Percentiles rank a stretch among this genome's conserved stretches.
Evolutionary conservation across 202 grass and related monocot genomes (phyloP).

Genomic region (Bolboschoenoplectus hybrid): DNA sequence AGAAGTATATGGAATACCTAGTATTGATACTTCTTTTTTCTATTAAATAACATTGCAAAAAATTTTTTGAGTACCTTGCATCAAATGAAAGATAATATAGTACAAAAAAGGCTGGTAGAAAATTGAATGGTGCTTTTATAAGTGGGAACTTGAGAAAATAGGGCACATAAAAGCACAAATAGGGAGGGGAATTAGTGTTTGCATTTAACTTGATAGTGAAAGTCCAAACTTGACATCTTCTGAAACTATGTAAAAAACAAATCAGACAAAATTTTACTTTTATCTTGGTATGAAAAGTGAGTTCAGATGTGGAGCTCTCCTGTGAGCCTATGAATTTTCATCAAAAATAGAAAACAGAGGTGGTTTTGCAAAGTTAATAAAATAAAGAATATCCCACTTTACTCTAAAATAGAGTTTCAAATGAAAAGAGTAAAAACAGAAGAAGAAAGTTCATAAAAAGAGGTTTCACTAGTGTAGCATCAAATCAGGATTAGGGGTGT

Average conservation of each 20-base stretch:
- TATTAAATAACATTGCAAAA: neutral
- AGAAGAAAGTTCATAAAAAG: neutral
- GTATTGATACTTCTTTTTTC: neutral
- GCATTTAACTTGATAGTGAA: neutral
- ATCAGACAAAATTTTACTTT: neutral
- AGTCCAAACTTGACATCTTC: neutral
- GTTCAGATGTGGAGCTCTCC: neutral
- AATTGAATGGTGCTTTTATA: neutral
- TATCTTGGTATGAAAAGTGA: neutral
- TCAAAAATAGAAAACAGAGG: constrained; percentile 5
- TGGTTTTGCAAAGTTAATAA: neutral
- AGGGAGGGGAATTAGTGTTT: neutral
- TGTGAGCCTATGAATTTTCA: neutral
- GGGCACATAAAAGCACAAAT: too few species aligned
- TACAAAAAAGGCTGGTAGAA: neutral
- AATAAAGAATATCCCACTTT: neutral
- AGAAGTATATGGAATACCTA: neutral
- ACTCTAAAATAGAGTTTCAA: neutral
- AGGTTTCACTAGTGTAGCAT: constrained; percentile 4
- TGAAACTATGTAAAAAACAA: neutral
- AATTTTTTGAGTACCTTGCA: neutral
- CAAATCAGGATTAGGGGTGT: neutral
- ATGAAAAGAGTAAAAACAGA: neutral
- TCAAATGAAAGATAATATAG: neutral
- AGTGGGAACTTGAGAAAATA: constrained; percentile 13